Base-by-base conservation (phyloP, 495 filamentous ascomycete species). In the Aspergillus saccharolyticus region DNA sequence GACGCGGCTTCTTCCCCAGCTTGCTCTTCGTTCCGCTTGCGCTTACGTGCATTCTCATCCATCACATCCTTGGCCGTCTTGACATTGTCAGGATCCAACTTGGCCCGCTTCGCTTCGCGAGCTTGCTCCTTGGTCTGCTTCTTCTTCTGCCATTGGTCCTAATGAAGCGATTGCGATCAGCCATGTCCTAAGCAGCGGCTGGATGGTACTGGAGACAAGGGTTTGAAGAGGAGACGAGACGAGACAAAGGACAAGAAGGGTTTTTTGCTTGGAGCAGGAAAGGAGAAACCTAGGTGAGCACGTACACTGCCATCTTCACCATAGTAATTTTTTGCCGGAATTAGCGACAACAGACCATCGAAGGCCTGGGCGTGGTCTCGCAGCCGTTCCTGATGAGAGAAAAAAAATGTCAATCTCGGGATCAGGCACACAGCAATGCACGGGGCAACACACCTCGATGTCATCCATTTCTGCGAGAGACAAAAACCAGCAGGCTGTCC, bases 261-360 rank as follows among this genome's bases (percentile, higher is more conserved):
- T 52, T 53, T 54, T 52, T 42, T 49, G 42, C 44, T 24, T 19
- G 18, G 24, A 54, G 33, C 25, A 42, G 22, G 43, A 39, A 49
- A 54, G 44, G 57, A 46, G 53, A 28, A 63, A 51, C 55, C 33
- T 9, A 39, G 33, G 33, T 39, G 33, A 39, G 33, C 47, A 86
- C 90, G 63, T 86, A 96, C 91, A 74, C 77, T 91, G 43, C 77
- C 85, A 63, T 95, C 90, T 64, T 91, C 86, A 42, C 86, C 89
- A 67, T 94, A 96, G 73, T 96, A 96, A 63, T 88, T 84, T 70
- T 93, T 92, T 19, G 90, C 92, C 24, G 94, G 94, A 65, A 96
- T 96, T 48, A 98, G 78, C 22, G 91, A 93, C 59, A 98, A 80
- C 17, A 98, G 74, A 54, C 92, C 90, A 69, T 96, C 88, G 67